Evolutionary conservation across 1,284 basidiomycete genomes (phyloP).

Genomic region (Mycena sp.): DNA sequence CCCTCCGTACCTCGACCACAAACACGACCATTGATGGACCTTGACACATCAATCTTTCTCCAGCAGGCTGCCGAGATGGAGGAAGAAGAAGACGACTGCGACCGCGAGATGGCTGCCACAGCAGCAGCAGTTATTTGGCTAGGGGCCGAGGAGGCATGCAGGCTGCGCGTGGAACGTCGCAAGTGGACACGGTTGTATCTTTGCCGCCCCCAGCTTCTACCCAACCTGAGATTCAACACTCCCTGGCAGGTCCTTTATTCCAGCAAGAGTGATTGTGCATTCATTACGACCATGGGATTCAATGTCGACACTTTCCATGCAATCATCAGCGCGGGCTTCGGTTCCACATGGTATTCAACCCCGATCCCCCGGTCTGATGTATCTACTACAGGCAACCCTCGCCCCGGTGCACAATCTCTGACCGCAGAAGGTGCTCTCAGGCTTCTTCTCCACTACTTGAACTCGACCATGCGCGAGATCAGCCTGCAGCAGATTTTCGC

Average conservation of each 20-base stretch:
- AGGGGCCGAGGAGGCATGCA: slow-evolving; percentile 1
- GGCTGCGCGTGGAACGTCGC: slow-evolving; percentile 17
- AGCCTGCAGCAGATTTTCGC: no score
- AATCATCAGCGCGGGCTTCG: no score
- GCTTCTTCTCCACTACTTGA: slow-evolving; percentile 50
- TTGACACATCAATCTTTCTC: not conserved
- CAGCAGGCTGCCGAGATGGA: not conserved
- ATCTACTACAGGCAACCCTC: slow-evolving; percentile 21
- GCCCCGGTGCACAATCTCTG: slow-evolving; percentile 37
- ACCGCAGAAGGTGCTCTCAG: slow-evolving; percentile 52
- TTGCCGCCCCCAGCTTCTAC: no score
- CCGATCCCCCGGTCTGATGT: slow-evolving; percentile 35
- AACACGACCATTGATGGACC: not conserved
- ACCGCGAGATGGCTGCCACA: slow-evolving; percentile 24
- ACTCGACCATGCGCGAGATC: slow-evolving; percentile 5
- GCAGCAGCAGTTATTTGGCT: slow-evolving; percentile 28
- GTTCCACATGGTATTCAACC: no score
- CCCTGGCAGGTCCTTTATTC: slow-evolving; percentile 48
- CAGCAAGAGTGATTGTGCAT: slow-evolving; percentile 48
- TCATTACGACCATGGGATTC: slow-evolving; percentile 58
- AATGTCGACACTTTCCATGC: slow-evolving; percentile 51
- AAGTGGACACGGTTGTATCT: no score
- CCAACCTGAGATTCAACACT: slow-evolving; percentile 45
- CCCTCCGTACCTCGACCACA: no score
- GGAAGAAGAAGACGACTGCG: not conserved